Evolutionary conservation across 331 rosid genomes (phyloP).

Genomic region (Rosa hybrid): DNA sequence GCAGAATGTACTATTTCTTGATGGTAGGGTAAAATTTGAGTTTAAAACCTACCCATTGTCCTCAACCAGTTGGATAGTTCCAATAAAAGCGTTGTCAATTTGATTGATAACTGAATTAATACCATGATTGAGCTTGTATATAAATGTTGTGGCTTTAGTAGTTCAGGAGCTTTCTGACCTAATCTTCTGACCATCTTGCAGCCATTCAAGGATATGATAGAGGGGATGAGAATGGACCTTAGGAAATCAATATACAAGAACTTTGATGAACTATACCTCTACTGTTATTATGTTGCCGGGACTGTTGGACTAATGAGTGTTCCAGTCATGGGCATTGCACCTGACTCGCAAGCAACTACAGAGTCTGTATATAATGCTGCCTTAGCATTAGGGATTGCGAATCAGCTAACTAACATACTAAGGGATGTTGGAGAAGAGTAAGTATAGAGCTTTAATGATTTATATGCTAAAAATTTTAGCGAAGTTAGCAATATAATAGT

Average conservation of each 20-base stretch:
- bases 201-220: conserved; percentile 95
- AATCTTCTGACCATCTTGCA: conserved; percentile 18
- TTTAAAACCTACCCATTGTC: conserved; percentile 1
- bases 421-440: conserved; percentile 99
- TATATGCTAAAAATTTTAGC: neutral
- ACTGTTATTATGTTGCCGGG: conserved; percentile 96
- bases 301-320: conserved; percentile 98
- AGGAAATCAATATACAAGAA: conserved; percentile 74
- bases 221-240: conserved; percentile 90
- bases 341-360: conserved; percentile 70
- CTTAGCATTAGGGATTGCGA: conserved; percentile 85
- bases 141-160: neutral
- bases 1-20: neutral
- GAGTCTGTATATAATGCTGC: conserved; percentile 90
- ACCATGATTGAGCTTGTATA: conserved; percentile 1
- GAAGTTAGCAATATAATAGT: neutral
- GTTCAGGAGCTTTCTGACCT: neutral
- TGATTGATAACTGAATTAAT: neutral
- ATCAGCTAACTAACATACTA: conserved; percentile 92
- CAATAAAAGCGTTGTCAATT: neutral
- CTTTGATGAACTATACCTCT: conserved; percentile 90
- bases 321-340: conserved; percentile 87
- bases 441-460: conserved; percentile 20
- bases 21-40: neutral
- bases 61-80: neutral